Evolutionary conservation across 345 rosid genomes (phyloP).

Genomic region (Gossypium herbaceum): DNA sequence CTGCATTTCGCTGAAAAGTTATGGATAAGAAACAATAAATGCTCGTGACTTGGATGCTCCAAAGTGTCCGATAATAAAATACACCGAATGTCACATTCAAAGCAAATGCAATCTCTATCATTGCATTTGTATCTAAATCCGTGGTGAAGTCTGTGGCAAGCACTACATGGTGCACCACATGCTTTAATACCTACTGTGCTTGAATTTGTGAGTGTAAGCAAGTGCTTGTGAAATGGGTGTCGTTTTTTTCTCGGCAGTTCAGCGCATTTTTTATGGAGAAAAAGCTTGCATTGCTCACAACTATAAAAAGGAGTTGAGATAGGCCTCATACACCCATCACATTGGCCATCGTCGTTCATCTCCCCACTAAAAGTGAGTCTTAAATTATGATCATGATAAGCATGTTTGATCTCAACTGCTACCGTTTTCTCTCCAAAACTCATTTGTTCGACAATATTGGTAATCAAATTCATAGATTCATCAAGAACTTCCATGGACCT

Average conservation of each 20-base stretch:
- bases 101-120: no score
- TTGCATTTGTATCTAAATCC: background rate
- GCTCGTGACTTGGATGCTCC: background rate
- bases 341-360: background rate
- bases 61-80: no score
- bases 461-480: background rate
- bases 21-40: background rate
- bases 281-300: constrained; percentile 14
- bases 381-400: background rate
- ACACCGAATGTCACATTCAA: no score
- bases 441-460: background rate
- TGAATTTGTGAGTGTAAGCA: background rate
- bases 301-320: constrained; percentile 3
- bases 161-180: no score
- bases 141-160: background rate
- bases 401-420: background rate
- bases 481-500: background rate
- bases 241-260: constrained; percentile 15
- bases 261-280: constrained; percentile 22
- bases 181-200: no score
- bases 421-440: background rate
- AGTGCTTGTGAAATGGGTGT: constrained; percentile 9
- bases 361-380: background rate
- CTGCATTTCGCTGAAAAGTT: background rate
- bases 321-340: constrained; percentile 20